These are phyloP conservation scores for Gymnopilus junonius DNA, from an alignment of 768 basidiomycete genomes.

Conservation along the genomic window DNA sequence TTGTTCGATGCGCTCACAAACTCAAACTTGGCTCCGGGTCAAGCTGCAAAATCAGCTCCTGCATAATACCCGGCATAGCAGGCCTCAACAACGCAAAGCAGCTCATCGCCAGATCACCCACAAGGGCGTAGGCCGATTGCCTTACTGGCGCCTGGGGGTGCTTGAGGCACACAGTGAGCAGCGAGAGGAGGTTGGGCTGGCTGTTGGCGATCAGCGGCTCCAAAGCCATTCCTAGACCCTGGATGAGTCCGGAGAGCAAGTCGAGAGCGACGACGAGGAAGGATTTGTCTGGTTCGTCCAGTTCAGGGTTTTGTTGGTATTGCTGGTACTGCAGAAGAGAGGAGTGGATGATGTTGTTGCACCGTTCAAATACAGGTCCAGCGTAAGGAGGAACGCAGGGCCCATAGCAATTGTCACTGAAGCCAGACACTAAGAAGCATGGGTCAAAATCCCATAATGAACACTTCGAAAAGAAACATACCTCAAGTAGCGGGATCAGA, in stretches of 20 bases:
- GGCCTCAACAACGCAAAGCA: constrained; percentile 89
- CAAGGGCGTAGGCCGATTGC: constrained; percentile 95
- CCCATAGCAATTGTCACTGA: constrained; percentile 98
- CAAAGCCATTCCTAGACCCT: constrained; percentile 84
- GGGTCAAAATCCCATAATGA: not conserved
- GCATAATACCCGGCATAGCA: constrained; percentile 87
- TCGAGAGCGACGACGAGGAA: constrained; percentile 99
- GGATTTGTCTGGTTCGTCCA: constrained; percentile 95
- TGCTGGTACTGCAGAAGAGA: constrained; percentile 86
- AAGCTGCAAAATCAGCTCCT: constrained; percentile 86
- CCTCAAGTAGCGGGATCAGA: constrained; percentile 62
- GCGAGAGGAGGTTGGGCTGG: constrained; percentile 77
- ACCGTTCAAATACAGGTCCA: constrained; percentile 90
- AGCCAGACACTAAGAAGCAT: constrained; percentile 79
- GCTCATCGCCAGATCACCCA: constrained; percentile 97
- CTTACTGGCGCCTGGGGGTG: constrained; percentile 96
- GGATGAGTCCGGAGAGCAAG: constrained; percentile 92
- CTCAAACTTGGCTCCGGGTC: constrained; percentile 90
- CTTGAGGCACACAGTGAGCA: constrained; percentile 89
- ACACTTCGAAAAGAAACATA: constrained; percentile 35
- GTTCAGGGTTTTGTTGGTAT: constrained; percentile 87
- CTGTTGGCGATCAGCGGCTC: constrained; percentile 72
- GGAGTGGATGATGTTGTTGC: constrained; percentile 81
- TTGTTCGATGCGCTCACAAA: constrained; percentile 98
- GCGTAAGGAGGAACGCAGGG: constrained; percentile 88